These are phyloP conservation scores for Salix purpurea DNA, from an alignment of 345 rosid genomes.

Conservation along the genomic window DNA sequence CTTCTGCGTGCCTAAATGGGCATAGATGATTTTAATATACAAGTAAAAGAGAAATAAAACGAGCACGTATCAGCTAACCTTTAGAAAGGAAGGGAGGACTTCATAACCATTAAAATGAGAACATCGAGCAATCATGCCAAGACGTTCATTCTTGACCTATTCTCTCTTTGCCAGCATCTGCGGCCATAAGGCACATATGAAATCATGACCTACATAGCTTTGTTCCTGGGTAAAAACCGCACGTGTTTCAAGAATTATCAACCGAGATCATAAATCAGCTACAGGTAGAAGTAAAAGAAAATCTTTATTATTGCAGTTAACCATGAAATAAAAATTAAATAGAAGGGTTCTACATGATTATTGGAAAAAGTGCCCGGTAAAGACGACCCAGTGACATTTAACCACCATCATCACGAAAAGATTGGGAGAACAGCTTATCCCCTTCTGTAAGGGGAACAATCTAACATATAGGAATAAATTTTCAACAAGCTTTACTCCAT, in stretches of 20 bases:
- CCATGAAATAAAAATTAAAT: background rate
- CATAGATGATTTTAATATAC: background rate
- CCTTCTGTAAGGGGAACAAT: background rate
- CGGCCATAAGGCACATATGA: no score
- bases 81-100: background rate
- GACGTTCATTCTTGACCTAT: background rate
- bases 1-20: background rate
- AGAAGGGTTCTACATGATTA: constrained; percentile 5
- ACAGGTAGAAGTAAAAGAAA: background rate
- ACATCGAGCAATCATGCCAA: background rate
- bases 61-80: background rate
- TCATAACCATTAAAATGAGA: background rate
- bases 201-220: background rate
- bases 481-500: constrained; percentile 5
- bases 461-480: constrained; percentile 1
- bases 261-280: background rate
- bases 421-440: constrained; percentile 5
- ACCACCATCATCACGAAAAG: constrained; percentile 2
- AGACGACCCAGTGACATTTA: constrained; percentile 5
- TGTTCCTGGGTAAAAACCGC: background rate
- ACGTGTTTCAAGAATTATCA: background rate
- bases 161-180: background rate
- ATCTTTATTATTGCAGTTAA: background rate
- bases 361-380: constrained; percentile 9
- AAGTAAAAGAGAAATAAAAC: background rate